Evolutionary conservation across 768 basidiomycete species (phyloP).

Genomic region (Pulveroboletus sp.): DNA sequence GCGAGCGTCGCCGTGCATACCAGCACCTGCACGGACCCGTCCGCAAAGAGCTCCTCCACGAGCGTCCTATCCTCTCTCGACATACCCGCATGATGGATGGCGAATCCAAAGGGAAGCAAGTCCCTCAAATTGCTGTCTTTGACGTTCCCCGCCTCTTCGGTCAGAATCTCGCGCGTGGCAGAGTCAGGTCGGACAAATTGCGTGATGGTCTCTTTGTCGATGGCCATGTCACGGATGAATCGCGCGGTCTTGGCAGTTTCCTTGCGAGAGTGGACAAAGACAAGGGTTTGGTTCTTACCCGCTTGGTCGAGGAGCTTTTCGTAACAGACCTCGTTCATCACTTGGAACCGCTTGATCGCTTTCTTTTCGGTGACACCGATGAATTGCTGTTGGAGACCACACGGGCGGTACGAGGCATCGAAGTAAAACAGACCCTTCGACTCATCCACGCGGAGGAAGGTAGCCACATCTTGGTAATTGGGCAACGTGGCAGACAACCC

Average conservation of each 20-base stretch:
- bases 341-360: constrained; percentile 96
- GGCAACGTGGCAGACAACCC: constrained; percentile 97
- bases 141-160: constrained; percentile 78
- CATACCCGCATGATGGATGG: constrained; percentile 98
- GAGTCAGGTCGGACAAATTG: constrained; percentile 94
- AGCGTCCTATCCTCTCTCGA: constrained; percentile 83
- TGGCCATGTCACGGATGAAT: constrained; percentile 91
- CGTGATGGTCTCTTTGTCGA: constrained; percentile 95
- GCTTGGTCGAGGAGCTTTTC: constrained; percentile 96
- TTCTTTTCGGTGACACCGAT: constrained; percentile 99
- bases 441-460: constrained; percentile 93
- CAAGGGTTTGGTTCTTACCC: constrained; percentile 86
- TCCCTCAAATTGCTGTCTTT: constrained; percentile 84
- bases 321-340: constrained; percentile 99
- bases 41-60: constrained; percentile 92
- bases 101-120: constrained; percentile 93
- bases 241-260: constrained; percentile 97
- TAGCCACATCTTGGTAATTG: constrained; percentile 96
- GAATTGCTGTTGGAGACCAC: constrained; percentile 94
- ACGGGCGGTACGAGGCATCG: constrained; percentile 90
- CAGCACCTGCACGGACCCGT: constrained; percentile 89
- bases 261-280: constrained; percentile 98
- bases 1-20: constrained; percentile 98
- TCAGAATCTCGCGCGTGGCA: constrained; percentile 86
- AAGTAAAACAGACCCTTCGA: constrained; percentile 96